Conservation (phyloP, 768 basidiomycete genomes). For the Naganishia friedmannii region DNA sequence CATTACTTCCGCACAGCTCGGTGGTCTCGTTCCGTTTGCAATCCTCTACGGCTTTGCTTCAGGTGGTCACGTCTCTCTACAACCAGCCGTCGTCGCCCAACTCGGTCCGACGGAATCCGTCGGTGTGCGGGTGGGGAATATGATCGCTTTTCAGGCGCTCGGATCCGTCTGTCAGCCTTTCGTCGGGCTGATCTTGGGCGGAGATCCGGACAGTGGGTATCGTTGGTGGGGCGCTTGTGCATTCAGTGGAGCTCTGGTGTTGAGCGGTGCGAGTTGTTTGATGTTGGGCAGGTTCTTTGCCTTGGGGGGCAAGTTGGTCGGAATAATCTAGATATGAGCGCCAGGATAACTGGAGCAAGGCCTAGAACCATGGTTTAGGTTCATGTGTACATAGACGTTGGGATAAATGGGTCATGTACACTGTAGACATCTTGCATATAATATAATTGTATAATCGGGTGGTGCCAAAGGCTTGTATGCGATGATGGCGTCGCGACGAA, state of each 20-base stretch:
- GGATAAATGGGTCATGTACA: no score
- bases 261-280: conserved; percentile 12
- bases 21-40: conserved; percentile 21
- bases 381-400: no score
- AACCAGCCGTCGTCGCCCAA: conserved; percentile 11
- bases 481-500: no score
- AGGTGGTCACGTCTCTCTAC: conserved; percentile 13
- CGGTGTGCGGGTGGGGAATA: conserved; percentile 11
- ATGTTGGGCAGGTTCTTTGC: conserved; percentile 1
- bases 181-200: conserved; percentile 16
- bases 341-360: no score
- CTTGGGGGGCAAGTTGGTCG: conserved; percentile 4
- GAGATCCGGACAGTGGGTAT: conserved; percentile 12
- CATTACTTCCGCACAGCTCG: not conserved
- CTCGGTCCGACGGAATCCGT: conserved; percentile 20
- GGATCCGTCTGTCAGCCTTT: conserved; percentile 22
- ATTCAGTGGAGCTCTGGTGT: conserved; percentile 13
- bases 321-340: conserved; percentile 8
- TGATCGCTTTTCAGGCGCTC: conserved; percentile 18
- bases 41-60: conserved; percentile 24
- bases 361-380: no score
- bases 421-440: no score
- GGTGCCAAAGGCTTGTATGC: no score
- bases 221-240: conserved; percentile 24
- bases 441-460: no score